A percentile compares a stretch with the other conserved stretches of the same genome.
Evolutionary conservation across 2,329 filamentous ascomycete genomes (phyloP).

Genomic region (Pseudocercospora fijiensis): DNA sequence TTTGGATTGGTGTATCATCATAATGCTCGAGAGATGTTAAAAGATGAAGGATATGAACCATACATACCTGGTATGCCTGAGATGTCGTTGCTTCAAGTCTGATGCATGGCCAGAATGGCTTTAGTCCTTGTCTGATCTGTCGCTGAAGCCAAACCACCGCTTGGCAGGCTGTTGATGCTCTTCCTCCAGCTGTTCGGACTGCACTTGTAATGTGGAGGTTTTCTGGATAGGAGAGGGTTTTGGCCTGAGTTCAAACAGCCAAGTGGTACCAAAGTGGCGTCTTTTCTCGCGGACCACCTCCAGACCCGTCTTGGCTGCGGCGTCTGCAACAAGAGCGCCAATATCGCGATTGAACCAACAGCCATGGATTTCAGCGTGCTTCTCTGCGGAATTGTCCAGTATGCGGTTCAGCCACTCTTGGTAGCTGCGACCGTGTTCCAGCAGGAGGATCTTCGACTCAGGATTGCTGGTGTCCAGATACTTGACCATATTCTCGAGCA

Average conservation of each 20-base stretch:
- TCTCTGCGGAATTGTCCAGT: conserved; percentile 48
- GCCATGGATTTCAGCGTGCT: conserved; percentile 51
- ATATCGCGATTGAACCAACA: conserved; percentile 57
- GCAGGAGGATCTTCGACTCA: conserved; percentile 48
- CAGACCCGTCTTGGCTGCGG: conserved; percentile 48
- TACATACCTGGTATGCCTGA: conserved; percentile 16
- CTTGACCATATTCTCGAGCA: conserved; percentile 47
- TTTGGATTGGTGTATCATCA: conserved; percentile 34
- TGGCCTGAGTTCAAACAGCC: conserved; percentile 50
- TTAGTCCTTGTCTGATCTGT: background rate
- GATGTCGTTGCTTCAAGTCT: background rate
- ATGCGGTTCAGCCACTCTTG: conserved; percentile 50
- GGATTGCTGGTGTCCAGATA: conserved; percentile 43
- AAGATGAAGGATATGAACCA: background rate
- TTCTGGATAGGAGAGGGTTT: conserved; percentile 10
- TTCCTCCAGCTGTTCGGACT: background rate
- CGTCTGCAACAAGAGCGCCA: conserved; percentile 49
- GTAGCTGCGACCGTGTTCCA: conserved; percentile 53
- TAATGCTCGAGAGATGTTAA: conserved; percentile 1
- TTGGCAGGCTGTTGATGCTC: background rate
- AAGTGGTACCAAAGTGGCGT: conserved; percentile 52
- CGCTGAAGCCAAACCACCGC: conserved; percentile 17
- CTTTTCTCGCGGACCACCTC: conserved; percentile 49
- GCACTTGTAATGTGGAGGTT: background rate
- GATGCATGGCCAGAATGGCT: background rate